A percentile compares a stretch with the other conserved stretches of the same genome.
phyloP scores from a whole-genome alignment of 2,329 filamentous ascomycete species.

The Fusarium sp. region DNA sequence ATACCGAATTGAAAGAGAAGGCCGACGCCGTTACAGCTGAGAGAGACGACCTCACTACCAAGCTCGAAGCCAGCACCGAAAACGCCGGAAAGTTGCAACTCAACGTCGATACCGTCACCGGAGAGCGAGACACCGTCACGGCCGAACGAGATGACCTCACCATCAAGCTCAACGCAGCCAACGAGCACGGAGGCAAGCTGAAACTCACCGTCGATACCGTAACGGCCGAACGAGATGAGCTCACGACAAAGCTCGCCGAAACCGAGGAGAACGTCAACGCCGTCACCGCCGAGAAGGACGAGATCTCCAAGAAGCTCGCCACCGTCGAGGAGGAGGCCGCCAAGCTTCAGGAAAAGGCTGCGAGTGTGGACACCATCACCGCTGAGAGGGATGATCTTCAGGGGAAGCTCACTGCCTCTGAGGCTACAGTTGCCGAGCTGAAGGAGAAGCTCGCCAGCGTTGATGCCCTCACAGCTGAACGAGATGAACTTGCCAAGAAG shows the following conservation, averaged over 20 bases:
- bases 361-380: slow-evolving; percentile 20
- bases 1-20: slow-evolving; percentile 38
- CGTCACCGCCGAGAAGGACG: slow-evolving; percentile 7
- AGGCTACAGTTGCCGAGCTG: slow-evolving; percentile 15
- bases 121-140: slow-evolving; percentile 1
- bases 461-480: slow-evolving; percentile 20
- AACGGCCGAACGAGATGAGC: slow-evolving; percentile 9
- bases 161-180: slow-evolving; percentile 31
- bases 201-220: slow-evolving; percentile 23
- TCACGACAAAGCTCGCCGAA: slow-evolving; percentile 17
- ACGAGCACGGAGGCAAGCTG: slow-evolving; percentile 30
- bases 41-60: slow-evolving; percentile 10
- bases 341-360: slow-evolving; percentile 32
- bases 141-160: slow-evolving; percentile 32
- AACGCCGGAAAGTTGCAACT: slow-evolving; percentile 14
- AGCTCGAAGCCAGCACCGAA: slow-evolving; percentile 26
- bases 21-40: slow-evolving; percentile 4
- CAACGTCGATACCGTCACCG: slow-evolving; percentile 10
- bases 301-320: slow-evolving; percentile 40
- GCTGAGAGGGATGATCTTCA: slow-evolving; percentile 34
- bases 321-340: slow-evolving; percentile 26
- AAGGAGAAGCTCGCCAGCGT: slow-evolving; percentile 23
- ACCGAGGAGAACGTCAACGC: slow-evolving; percentile 21
- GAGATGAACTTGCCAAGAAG: slow-evolving; percentile 34
- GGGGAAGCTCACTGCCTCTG: slow-evolving; percentile 26